A percentile compares a stretch with the other conserved stretches of the same genome.
These are phyloP conservation scores for Chlorella sp. DNA, from an alignment of 139 green algal species.

Conservation along the genomic window DNA sequence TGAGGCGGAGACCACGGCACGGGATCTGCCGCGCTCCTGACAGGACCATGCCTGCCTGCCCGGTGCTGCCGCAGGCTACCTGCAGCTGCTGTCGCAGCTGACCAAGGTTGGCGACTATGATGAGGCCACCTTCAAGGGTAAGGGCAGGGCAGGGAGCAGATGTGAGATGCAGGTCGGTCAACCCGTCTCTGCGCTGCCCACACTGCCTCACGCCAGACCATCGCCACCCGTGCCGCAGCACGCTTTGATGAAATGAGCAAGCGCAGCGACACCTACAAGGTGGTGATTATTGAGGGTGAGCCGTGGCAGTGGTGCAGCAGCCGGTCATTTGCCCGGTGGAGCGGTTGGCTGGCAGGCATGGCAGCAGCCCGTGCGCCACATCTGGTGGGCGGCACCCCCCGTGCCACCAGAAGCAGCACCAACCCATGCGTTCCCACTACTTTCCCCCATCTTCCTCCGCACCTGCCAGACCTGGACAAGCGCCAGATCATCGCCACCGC, in stretches of 20 bases:
- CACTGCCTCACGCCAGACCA: neutral
- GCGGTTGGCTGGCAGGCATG: too few relatives aligned
- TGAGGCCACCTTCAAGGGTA: slow-evolving; percentile 64
- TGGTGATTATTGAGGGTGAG: slow-evolving; percentile 71
- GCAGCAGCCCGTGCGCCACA: too few relatives aligned
- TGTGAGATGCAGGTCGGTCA: too few relatives aligned
- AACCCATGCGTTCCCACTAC: neutral
- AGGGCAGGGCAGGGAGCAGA: neutral
- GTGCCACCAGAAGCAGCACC: too few relatives aligned
- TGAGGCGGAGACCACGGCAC: too few relatives aligned
- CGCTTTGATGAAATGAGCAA: slow-evolving; percentile 46
- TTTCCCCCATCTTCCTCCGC: neutral
- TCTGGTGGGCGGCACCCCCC: too few relatives aligned
- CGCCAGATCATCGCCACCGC: slow-evolving; percentile 79
- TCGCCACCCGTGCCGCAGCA: slow-evolving; percentile 5
- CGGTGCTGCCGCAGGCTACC: slow-evolving; percentile 64
- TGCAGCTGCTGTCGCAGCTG: slow-evolving; percentile 81
- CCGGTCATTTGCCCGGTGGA: too few relatives aligned
- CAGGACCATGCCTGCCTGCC: neutral
- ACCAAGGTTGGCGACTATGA: slow-evolving; percentile 80
- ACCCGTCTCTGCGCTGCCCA: neutral
- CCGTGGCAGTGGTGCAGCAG: too few relatives aligned
- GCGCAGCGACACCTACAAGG: slow-evolving; percentile 54
- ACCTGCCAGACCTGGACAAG: slow-evolving; percentile 47
- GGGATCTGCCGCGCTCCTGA: too few relatives aligned